Evolutionary conservation across 177 flowering plant genomes (phyloP).

Genomic region (Vitis hybrid): DNA sequence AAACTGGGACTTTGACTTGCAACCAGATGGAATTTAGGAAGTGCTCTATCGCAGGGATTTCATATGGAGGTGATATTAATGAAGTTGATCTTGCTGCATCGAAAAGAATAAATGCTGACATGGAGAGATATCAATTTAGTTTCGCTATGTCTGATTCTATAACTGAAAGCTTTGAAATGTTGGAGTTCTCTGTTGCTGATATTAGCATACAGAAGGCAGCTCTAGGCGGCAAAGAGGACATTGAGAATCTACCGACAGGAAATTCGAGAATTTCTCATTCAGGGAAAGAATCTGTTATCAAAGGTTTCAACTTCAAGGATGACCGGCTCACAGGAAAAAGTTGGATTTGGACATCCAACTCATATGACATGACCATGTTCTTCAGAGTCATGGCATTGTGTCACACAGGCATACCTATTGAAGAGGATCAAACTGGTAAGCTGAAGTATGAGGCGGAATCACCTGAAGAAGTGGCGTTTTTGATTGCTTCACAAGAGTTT

Average conservation of each 20-base stretch:
- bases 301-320: slow-evolving; percentile 44
- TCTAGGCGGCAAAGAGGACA: background rate
- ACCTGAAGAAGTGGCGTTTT: slow-evolving; percentile 69
- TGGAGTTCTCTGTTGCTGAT: slow-evolving; percentile 13
- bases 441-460: slow-evolving; percentile 68
- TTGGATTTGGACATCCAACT: slow-evolving; percentile 25
- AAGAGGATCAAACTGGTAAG: slow-evolving; percentile 35
- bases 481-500: slow-evolving; percentile 63
- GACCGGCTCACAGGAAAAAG: slow-evolving; percentile 24
- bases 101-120: slow-evolving; percentile 22
- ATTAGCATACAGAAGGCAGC: slow-evolving; percentile 11
- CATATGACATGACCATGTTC: slow-evolving; percentile 30
- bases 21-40: slow-evolving; percentile 53
- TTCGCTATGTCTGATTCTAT: background rate
- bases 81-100: slow-evolving; percentile 42
- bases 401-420: slow-evolving; percentile 65
- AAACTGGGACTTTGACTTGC: slow-evolving; percentile 54
- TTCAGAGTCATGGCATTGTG: slow-evolving; percentile 47
- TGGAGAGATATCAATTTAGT: slow-evolving; percentile 4
- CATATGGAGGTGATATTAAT: slow-evolving; percentile 33
- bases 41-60: slow-evolving; percentile 45
- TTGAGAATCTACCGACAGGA: slow-evolving; percentile 2
- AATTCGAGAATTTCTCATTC: slow-evolving; percentile 6
- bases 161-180: slow-evolving; percentile 21
- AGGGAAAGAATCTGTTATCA: slow-evolving; percentile 12